Conservation (phyloP, 1,284 basidiomycete species). For the Cutaneotrichosporon sp. region DNA sequence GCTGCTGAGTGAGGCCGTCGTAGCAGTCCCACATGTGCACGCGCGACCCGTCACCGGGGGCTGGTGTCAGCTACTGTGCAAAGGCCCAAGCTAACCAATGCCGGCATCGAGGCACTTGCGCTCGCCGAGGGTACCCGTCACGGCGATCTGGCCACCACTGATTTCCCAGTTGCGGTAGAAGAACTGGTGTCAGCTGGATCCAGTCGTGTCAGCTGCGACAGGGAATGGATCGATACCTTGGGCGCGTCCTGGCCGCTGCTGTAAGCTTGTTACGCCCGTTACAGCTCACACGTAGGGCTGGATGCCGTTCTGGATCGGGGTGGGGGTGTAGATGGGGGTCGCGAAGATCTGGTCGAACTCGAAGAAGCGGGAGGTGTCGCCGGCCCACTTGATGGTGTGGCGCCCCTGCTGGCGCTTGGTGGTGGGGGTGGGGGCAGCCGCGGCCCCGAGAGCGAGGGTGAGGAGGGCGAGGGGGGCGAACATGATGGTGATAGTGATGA, state of each 20-base stretch:
- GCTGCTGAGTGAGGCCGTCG: slow-evolving; percentile 5
- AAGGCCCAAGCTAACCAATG: background rate
- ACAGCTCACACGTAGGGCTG: background rate
- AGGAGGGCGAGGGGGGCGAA: background rate
- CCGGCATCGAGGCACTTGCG: slow-evolving; percentile 7
- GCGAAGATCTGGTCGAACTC: slow-evolving; percentile 1
- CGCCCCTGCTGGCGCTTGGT: background rate
- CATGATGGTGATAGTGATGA: background rate
- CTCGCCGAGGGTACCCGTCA: background rate
- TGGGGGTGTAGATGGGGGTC: slow-evolving; percentile 3
- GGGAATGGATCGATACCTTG: background rate
- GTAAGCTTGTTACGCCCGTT: background rate
- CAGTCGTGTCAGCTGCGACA: background rate
- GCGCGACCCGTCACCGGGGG: background rate
- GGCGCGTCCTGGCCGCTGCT: slow-evolving; percentile 4
- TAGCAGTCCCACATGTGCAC: slow-evolving; percentile 10
- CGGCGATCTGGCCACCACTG: background rate
- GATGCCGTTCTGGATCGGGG: background rate
- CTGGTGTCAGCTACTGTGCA: background rate
- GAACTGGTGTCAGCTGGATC: slow-evolving; percentile 4
- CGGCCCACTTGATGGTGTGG: background rate
- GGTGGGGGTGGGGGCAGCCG: background rate
- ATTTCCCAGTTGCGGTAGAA: background rate
- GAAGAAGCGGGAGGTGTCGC: background rate
- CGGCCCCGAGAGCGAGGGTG: background rate